Conservation (phyloP, 139 green algal genomes). For the Chlorella vulgaris region DNA sequence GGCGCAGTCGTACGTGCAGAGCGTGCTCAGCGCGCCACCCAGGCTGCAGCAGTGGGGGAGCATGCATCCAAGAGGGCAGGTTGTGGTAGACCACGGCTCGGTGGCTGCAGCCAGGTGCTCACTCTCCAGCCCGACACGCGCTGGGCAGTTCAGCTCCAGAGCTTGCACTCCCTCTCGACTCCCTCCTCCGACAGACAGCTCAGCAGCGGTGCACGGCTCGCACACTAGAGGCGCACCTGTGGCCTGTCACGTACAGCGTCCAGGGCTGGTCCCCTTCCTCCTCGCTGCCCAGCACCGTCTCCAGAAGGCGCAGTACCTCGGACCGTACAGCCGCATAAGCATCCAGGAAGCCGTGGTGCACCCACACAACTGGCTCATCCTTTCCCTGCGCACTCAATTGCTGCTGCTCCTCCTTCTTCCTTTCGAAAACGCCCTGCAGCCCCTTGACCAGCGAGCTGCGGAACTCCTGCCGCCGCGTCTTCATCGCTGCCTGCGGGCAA, state of each 20-base stretch:
- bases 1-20: conserved; percentile 76
- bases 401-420: conserved; percentile 1
- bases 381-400: too few relatives aligned
- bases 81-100: not conserved
- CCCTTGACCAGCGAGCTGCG: not conserved
- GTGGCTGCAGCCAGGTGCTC: too few relatives aligned
- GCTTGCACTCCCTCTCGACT: too few relatives aligned
- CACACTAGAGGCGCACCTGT: too few relatives aligned
- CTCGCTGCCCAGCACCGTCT: conserved; percentile 44
- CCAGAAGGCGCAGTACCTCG: conserved; percentile 60
- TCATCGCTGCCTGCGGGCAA: conserved; percentile 15
- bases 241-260: conserved; percentile 71
- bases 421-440: not conserved
- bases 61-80: too few relatives aligned
- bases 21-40: conserved; percentile 83
- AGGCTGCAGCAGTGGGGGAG: conserved; percentile 50
- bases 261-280: conserved; percentile 26
- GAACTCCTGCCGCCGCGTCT: conserved; percentile 12
- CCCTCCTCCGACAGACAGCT: too few relatives aligned
- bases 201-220: too few relatives aligned
- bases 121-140: too few relatives aligned
- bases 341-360: conserved; percentile 53
- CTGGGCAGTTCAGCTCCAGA: too few relatives aligned
- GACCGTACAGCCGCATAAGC: conserved; percentile 41
- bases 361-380: not conserved